Conservation (phyloP, 2,329 filamentous ascomycete species). For the Nemania sp. region DNA sequence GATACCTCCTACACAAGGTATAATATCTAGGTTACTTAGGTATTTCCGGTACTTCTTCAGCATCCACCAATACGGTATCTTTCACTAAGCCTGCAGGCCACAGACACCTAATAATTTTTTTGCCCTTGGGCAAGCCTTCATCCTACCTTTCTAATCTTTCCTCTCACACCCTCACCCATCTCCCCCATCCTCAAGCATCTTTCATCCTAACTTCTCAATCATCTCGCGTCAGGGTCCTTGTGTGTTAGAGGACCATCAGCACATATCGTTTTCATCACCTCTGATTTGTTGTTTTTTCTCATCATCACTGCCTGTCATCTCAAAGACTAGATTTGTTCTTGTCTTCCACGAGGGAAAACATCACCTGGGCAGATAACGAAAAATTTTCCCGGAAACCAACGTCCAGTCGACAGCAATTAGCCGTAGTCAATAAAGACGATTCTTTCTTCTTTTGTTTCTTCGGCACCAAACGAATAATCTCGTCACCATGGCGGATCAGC, state of each 20-base stretch:
- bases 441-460: slow-evolving; percentile 16
- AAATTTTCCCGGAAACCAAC: slow-evolving; percentile 27
- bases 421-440: slow-evolving; percentile 14
- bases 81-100: slow-evolving; percentile 25
- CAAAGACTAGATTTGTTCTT: slow-evolving; percentile 37
- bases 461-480: slow-evolving; percentile 10
- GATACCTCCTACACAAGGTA: neutral
- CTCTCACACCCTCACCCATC: slow-evolving; percentile 18
- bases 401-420: slow-evolving; percentile 18
- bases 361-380: slow-evolving; percentile 37
- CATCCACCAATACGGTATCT: slow-evolving; percentile 22
- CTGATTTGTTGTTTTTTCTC: slow-evolving; percentile 29
- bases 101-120: slow-evolving; percentile 30
- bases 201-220: slow-evolving; percentile 16
- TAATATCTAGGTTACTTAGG: neutral
- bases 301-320: slow-evolving; percentile 32
- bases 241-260: slow-evolving; percentile 24
- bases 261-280: slow-evolving; percentile 25
- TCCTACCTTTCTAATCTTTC: slow-evolving; percentile 13
- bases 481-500: slow-evolving; percentile 76
- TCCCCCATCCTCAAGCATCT: slow-evolving; percentile 17
- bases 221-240: slow-evolving; percentile 25
- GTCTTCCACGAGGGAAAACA: slow-evolving; percentile 33
- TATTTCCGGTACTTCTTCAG: slow-evolving; percentile 11
- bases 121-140: slow-evolving; percentile 23